phyloP scores from a whole-genome alignment of 495 filamentous ascomycete species.

The Thermochaetoides thermophila region DNA sequence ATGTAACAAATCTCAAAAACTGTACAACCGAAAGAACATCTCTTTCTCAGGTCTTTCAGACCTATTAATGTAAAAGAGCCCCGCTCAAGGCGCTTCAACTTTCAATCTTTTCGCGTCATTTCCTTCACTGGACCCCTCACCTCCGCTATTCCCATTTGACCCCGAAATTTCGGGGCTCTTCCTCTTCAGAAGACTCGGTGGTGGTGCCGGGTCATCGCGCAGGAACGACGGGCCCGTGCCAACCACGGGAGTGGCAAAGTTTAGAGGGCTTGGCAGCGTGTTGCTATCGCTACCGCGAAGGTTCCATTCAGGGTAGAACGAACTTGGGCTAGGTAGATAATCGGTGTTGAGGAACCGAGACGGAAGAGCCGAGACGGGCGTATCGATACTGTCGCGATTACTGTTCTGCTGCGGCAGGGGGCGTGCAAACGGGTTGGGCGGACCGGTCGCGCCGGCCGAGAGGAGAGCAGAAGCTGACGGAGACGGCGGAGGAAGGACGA shows the following conservation, averaged over 20 bases:
- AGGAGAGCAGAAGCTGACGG: slow-evolving; percentile 73
- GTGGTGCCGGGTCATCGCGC: slow-evolving; percentile 33
- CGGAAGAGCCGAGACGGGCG: slow-evolving; percentile 92
- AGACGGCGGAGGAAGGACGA: slow-evolving; percentile 85
- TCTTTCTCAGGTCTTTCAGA: no score
- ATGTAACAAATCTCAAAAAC: no score
- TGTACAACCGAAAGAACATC: no score
- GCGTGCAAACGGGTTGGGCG: slow-evolving; percentile 88
- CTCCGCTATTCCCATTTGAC: not conserved
- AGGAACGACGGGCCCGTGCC: slow-evolving; percentile 54
- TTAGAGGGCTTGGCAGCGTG: slow-evolving; percentile 79
- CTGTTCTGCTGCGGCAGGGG: slow-evolving; percentile 51
- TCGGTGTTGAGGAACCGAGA: slow-evolving; percentile 77
- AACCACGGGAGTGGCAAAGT: slow-evolving; percentile 76
- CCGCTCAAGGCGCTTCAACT: slow-evolving; percentile 16
- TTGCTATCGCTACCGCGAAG: slow-evolving; percentile 52
- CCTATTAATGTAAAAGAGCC: no score
- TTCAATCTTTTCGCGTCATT: slow-evolving; percentile 30
- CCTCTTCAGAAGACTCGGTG: slow-evolving; percentile 28
- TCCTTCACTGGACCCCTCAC: slow-evolving; percentile 11
- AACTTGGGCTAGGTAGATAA: slow-evolving; percentile 72
- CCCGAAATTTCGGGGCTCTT: slow-evolving; percentile 37
- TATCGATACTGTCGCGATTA: slow-evolving; percentile 81
- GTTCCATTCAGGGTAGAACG: slow-evolving; percentile 88
- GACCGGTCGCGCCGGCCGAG: slow-evolving; percentile 82